Evolutionary conservation across 2,329 filamentous ascomycete genomes (phyloP).

Genomic region (Sporothrix pallida): DNA sequence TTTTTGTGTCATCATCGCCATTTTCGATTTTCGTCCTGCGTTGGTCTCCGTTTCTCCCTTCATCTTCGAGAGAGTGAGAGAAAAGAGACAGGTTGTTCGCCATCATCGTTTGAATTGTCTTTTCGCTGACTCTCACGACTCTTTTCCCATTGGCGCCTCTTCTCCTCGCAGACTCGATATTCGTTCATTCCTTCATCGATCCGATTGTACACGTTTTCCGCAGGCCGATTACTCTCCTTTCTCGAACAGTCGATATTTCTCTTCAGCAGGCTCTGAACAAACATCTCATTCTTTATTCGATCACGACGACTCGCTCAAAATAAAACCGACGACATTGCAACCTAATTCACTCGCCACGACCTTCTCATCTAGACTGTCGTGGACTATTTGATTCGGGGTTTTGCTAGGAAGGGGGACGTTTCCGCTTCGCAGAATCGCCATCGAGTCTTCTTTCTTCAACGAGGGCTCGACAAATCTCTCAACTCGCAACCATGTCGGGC

Average conservation of each 20-base stretch:
- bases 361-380: background rate
- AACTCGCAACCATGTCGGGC: constrained; percentile 42
- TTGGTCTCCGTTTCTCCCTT: constrained; percentile 22
- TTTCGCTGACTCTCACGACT: constrained; percentile 18
- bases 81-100: constrained; percentile 4
- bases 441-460: background rate
- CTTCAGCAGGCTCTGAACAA: constrained; percentile 64
- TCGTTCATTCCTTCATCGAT: constrained; percentile 11
- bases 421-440: background rate
- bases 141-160: background rate
- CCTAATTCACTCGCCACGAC: background rate
- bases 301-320: background rate
- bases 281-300: constrained; percentile 31
- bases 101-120: background rate
- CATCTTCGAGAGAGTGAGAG: background rate
- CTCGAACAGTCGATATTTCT: constrained; percentile 35
- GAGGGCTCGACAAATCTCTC: background rate
- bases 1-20: constrained; percentile 24
- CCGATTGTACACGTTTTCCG: constrained; percentile 27
- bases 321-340: background rate
- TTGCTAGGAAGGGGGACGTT: constrained; percentile 15
- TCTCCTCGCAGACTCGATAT: constrained; percentile 14
- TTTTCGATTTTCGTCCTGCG: constrained; percentile 16
- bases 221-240: constrained; percentile 36
- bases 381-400: constrained; percentile 12